phyloP scores from a whole-genome alignment of 176 grass and related monocot species.

The Metroxylon sagu region DNA sequence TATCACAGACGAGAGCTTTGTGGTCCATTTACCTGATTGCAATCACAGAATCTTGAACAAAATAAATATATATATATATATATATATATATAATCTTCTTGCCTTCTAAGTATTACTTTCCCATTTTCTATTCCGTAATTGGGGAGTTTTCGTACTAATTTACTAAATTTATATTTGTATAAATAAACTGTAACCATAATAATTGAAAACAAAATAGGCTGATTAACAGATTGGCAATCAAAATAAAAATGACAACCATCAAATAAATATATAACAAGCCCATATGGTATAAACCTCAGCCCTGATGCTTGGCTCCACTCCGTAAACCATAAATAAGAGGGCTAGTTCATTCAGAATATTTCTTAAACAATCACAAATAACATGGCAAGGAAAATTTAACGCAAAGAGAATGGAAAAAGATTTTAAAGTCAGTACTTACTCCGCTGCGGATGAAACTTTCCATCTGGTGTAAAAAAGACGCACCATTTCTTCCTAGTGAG shows the following conservation, averaged over 20 bases:
- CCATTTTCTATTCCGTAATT: too few relatives aligned
- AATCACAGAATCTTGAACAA: too few relatives aligned
- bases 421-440: conserved; percentile 36
- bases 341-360: conserved; percentile 17
- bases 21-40: too few relatives aligned
- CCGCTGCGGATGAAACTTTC: conserved; percentile 82
- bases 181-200: too few relatives aligned
- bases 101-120: too few relatives aligned
- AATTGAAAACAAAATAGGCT: too few relatives aligned
- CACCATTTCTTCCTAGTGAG: conserved; percentile 72
- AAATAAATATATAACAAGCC: neutral
- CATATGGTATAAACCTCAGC: conserved; percentile 95
- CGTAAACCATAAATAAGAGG: conserved; percentile 44
- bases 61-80: too few relatives aligned
- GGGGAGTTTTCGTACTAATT: too few relatives aligned
- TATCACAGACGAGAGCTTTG: too few relatives aligned
- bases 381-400: neutral
- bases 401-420: conserved; percentile 1
- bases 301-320: conserved; percentile 69
- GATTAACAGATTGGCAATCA: too few relatives aligned
- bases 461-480: conserved; percentile 52
- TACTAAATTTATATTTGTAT: too few relatives aligned
- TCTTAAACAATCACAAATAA: conserved; percentile 3
- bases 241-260: neutral
- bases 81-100: too few relatives aligned